Evolutionary conservation across 1,284 basidiomycete species (phyloP), one percentile per base, ranked within the genome.

Genomic region (Mycena citricolor): DNA sequence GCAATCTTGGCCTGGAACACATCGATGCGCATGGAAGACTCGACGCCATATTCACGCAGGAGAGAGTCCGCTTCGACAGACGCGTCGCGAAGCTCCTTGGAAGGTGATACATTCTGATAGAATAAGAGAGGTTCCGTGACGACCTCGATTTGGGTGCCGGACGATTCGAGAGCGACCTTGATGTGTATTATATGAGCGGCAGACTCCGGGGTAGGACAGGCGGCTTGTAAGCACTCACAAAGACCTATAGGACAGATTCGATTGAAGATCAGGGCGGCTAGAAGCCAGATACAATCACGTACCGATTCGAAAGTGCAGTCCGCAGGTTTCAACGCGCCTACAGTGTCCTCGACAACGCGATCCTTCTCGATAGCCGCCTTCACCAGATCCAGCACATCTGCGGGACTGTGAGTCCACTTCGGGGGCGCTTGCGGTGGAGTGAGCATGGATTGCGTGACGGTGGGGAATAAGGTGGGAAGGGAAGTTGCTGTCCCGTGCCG

Each of bases 31-130:
- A 90, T 90, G 12, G 81, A 80, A 1, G 77, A 71, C 50, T 88
- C 82, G 31, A 90, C 81, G 20, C 68, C 68, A 51, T 79, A 88
- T 51, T 87, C 77, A 36, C 81, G 78, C 17, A 82, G 63, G 31
- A 79, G 66, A n/a, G 77, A 73, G 59, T 90, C 86, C 1, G 83
- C 81, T 28, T 77, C 76, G 44, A 81, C 85, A 1, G 85, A 83
- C 1, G 86, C 83, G 55, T 90, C 86, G 6, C 89, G 76, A 16
- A 91, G 71, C 33, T 76, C 77, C 59, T 89, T 82, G 40, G 73
- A 69, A 0, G 81, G 67, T 12, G 86, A 85, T 16, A 91, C 86
- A 54, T 89, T 87, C 61, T 89, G 85, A 59, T 90, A 86, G 65
- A 91, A 91, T 0, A 71, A 65, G 11, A 86, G 69, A 0, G 84